Evolutionary conservation across 768 basidiomycete genomes (phyloP).

Genomic region (Imleria badia): DNA sequence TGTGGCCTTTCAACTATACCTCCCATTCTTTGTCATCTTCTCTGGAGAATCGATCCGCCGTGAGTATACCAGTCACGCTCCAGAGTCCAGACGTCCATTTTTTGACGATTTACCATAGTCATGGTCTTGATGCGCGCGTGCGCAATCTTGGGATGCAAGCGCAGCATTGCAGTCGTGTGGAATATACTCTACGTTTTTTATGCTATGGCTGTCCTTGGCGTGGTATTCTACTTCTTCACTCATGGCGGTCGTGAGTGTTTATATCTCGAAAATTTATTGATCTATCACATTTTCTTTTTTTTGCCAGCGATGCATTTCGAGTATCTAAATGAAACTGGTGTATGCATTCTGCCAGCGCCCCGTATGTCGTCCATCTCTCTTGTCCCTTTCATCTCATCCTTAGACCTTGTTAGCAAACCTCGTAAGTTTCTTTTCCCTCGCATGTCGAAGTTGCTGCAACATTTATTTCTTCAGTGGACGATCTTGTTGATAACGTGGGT

Average conservation of each 20-base stretch:
- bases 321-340: slow-evolving; percentile 8
- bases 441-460: background rate
- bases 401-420: background rate
- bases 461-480: slow-evolving; percentile 14
- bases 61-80: slow-evolving; percentile 2
- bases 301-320: background rate
- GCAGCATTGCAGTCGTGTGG: background rate
- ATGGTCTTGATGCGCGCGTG: slow-evolving; percentile 25
- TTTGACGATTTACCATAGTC: slow-evolving; percentile 8
- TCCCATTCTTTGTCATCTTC: slow-evolving; percentile 2
- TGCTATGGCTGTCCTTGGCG: background rate
- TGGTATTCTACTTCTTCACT: background rate
- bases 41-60: slow-evolving; percentile 24
- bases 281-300: background rate
- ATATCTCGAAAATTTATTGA: background rate
- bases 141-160: slow-evolving; percentile 20
- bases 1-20: background rate
- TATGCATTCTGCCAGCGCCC: slow-evolving; percentile 8
- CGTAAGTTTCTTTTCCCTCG: slow-evolving; percentile 7
- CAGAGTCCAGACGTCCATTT: background rate
- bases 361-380: slow-evolving; percentile 9
- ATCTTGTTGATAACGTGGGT: slow-evolving; percentile 15
- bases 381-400: background rate
- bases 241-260: background rate
- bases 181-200: slow-evolving; percentile 14